Conservation (phyloP, 164 flowering plant genomes). For the Amborella trichopoda region DNA sequence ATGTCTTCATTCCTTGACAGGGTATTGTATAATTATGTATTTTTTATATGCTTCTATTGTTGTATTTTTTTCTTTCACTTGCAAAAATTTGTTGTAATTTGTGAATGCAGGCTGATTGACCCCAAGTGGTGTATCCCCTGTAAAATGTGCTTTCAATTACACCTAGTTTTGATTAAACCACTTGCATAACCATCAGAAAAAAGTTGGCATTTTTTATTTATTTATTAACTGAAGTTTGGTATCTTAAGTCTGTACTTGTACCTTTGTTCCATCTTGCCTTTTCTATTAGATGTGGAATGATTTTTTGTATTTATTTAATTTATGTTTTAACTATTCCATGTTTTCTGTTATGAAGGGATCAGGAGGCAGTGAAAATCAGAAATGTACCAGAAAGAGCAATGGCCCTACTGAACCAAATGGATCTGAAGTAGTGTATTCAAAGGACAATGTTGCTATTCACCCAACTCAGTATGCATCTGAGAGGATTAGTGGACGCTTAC, state of each 20-base stretch:
- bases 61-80: no score
- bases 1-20: no score
- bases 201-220: background rate
- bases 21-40: no score
- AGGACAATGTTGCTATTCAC: conserved; percentile 93
- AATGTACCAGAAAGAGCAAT: conserved; percentile 40
- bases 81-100: no score
- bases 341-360: conserved; percentile 12
- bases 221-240: background rate
- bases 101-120: no score
- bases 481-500: conserved; percentile 84
- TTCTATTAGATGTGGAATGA: background rate
- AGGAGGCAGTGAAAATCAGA: conserved; percentile 29
- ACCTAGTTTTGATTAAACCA: no score
- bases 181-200: no score
- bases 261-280: background rate
- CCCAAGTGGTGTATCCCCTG: no score
- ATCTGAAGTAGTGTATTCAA: conserved; percentile 59
- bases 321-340: background rate
- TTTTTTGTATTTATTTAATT: background rate
- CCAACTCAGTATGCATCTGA: conserved; percentile 90
- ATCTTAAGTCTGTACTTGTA: background rate
- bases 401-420: conserved; percentile 42
- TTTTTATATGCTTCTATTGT: no score
- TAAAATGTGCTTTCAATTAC: no score